phyloP scores from a whole-genome alignment of 192 early-diverging fungal species.

The Spizellomyces punctatus region DNA sequence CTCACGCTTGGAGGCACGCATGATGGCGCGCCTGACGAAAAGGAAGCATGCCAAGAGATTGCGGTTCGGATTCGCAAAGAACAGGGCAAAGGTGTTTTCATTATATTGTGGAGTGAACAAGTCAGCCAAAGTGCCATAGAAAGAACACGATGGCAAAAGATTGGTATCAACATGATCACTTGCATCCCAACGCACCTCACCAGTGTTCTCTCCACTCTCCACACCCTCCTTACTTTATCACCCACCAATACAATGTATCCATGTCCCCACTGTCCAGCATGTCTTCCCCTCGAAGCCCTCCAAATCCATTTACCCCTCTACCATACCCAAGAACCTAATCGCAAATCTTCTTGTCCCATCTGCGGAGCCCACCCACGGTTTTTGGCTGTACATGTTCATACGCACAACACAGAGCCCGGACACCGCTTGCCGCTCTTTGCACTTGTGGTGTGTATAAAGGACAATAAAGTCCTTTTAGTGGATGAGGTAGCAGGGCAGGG shows the following conservation, averaged over 20 bases:
- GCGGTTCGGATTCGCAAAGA: background rate
- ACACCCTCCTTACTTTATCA: background rate
- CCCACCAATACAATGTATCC: background rate
- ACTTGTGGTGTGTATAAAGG: slow-evolving; percentile 16
- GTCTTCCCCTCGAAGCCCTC: slow-evolving; percentile 15
- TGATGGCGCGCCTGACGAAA: too few relatives aligned
- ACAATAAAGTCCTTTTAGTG: slow-evolving; percentile 25
- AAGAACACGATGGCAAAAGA: background rate
- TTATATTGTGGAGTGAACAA: background rate
- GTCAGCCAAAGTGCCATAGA: background rate
- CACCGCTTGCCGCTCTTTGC: slow-evolving; percentile 32
- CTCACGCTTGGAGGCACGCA: too few relatives aligned
- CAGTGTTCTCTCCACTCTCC: background rate
- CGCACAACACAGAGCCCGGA: background rate
- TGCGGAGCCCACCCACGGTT: background rate
- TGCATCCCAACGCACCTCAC: background rate
- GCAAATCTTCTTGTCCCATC: slow-evolving; percentile 8
- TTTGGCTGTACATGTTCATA: slow-evolving; percentile 26
- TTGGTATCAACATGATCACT: slow-evolving; percentile 30
- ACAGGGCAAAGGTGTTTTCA: slow-evolving; percentile 2
- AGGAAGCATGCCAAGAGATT: too few relatives aligned
- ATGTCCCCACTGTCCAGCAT: slow-evolving; percentile 16
- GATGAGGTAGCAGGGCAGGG: slow-evolving; percentile 29
- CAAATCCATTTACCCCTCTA: slow-evolving; percentile 28
- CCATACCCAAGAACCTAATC: slow-evolving; percentile 33